Evolutionary conservation across 2,329 filamentous ascomycete species (phyloP).

Genomic region (Lomentospora prolificans): DNA sequence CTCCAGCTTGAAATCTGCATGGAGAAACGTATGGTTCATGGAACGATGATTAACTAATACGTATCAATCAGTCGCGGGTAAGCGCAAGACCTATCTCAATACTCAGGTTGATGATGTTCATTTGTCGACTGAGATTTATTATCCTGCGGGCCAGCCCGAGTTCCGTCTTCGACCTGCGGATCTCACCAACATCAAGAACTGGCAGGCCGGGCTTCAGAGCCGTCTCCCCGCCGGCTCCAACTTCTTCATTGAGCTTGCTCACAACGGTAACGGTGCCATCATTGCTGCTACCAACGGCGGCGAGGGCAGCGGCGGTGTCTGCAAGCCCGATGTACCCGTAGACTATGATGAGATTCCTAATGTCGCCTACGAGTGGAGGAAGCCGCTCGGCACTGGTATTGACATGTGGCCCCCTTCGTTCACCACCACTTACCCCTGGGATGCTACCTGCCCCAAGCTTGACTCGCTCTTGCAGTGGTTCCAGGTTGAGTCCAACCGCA

Average conservation of each 20-base stretch:
- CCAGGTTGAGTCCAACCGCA: conserved; percentile 32
- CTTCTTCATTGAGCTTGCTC: conserved; percentile 43
- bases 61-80: conserved; percentile 34
- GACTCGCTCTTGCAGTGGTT: conserved; percentile 47
- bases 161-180: conserved; percentile 41
- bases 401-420: conserved; percentile 39
- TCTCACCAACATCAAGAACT: conserved; percentile 33
- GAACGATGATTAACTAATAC: too few species aligned
- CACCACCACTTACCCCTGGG: conserved; percentile 38
- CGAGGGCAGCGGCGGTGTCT: conserved; percentile 31
- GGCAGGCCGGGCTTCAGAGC: conserved; percentile 29
- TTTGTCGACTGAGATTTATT: conserved; percentile 39
- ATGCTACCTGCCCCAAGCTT: conserved; percentile 33
- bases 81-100: conserved; percentile 42
- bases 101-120: conserved; percentile 56
- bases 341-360: conserved; percentile 33
- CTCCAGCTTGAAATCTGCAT: too few species aligned
- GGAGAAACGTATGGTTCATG: too few species aligned
- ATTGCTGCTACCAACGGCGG: conserved; percentile 40
- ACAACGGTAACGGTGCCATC: conserved; percentile 40
- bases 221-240: conserved; percentile 40
- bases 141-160: conserved; percentile 29
- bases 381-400: conserved; percentile 38
- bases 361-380: conserved; percentile 33
- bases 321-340: conserved; percentile 28